Base-by-base conservation (phyloP, 768 basidiomycete species). In the Trametes gibbosa region DNA sequence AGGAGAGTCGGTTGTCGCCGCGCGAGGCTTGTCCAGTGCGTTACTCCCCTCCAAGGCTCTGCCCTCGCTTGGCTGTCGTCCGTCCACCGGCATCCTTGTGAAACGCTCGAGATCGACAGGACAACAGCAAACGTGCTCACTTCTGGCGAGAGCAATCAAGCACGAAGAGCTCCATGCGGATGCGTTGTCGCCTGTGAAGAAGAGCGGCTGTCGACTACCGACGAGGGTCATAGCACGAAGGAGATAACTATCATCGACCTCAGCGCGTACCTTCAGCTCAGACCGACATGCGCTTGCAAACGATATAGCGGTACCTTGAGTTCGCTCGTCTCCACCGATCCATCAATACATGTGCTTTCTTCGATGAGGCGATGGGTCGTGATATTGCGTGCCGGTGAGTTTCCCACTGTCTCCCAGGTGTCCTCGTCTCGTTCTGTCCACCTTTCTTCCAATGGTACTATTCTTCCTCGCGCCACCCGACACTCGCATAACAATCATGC, bases 321-420 rank as follows among this genome's bases (percentile, higher is more conserved):
- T n/a, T n/a, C n/a, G 45, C 16, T 48, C 23, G 16, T 37, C 45
- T 25, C 6, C 46, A 48, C 16, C 45, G 16, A 27, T 39, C 34
- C n/a, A 29, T 48, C 46, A 14, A 16, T n/a, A 21, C 54, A 55
- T 27, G 37, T 40, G 45, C 45, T 25, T 34, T 1, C 9, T n/a
- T n/a, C n/a, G 39, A 56, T 56, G 47, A 56, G 55, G 27, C 47
- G 16, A 41, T 40, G 27, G 27, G 25, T 17, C 25, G 25, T 21
- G 27, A 24, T 19, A 56, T 56, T 17, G 55, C 47, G 55, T 32
- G 29, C 10, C 29, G 29, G 29, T 50, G 24, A 56, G 55, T 50
- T 25, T 21, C 39, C 27, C 14, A 10, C 16, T 9, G 12, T 40
- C 25, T 32, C 4, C 29, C 29, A 32, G 10, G n/a, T n/a, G n/a